Evolutionary conservation across 495 filamentous ascomycete species (phyloP).

Genomic region (Penicillium cinerascens): DNA sequence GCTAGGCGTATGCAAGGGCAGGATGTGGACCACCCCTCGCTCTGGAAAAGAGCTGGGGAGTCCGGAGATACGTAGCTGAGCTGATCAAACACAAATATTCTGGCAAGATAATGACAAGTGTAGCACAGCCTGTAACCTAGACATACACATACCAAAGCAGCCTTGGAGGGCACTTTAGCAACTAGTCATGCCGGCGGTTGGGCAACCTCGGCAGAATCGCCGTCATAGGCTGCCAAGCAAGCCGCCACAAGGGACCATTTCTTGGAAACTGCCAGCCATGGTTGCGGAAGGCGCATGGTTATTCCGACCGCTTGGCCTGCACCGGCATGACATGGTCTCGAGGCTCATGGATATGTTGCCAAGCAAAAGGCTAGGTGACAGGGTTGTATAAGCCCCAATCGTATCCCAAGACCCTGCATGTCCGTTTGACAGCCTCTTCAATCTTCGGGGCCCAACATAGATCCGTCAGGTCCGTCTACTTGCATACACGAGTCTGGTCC

Average conservation of each 20-base stretch:
- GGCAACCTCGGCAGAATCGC: too few species aligned
- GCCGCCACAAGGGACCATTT: background rate
- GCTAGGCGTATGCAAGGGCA: conserved; percentile 6
- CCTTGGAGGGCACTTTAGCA: too few species aligned
- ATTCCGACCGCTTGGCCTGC: conserved; percentile 2
- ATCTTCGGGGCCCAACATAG: too few species aligned
- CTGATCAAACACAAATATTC: background rate
- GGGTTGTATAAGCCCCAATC: background rate
- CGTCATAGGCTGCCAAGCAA: background rate
- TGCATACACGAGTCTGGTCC: background rate
- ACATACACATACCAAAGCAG: too few species aligned
- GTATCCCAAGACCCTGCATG: background rate
- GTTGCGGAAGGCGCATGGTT: conserved; percentile 5
- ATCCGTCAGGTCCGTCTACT: too few species aligned
- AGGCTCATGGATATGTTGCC: background rate
- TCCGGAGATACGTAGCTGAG: background rate
- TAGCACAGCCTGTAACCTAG: too few species aligned
- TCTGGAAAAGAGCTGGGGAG: background rate
- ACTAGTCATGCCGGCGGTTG: too few species aligned
- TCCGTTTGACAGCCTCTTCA: too few species aligned
- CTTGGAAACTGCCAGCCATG: background rate
- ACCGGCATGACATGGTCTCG: conserved; percentile 1
- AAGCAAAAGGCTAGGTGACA: background rate
- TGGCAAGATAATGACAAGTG: background rate
- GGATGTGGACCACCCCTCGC: background rate